phyloP scores from a whole-genome alignment of 495 filamentous ascomycete species.

The Daldinia concentrica region DNA sequence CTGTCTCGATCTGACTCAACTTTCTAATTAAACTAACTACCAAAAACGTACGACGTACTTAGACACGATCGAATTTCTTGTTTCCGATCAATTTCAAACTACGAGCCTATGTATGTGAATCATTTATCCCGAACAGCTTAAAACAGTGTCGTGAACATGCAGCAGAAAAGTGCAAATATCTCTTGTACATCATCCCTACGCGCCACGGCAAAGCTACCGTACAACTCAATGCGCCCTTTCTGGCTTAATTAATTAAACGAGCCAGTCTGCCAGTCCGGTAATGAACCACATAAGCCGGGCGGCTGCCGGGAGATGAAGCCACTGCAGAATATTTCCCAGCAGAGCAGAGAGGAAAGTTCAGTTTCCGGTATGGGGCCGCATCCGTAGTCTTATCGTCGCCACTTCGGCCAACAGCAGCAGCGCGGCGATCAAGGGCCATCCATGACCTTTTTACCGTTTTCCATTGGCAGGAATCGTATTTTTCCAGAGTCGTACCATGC shows the following conservation, averaged over 20 bases:
- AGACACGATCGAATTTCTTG: conserved; percentile 1
- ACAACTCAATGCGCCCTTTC: conserved; percentile 17
- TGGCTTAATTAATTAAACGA: conserved; percentile 33
- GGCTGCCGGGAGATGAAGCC: conserved; percentile 31
- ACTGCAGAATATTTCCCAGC: conserved; percentile 30
- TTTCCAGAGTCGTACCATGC: conserved; percentile 24
- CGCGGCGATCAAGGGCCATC: not conserved
- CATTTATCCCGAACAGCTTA: not conserved
- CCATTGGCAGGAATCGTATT: conserved; percentile 1
- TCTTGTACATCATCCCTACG: not conserved
- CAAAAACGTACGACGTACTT: conserved; percentile 10
- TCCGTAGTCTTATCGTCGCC: conserved; percentile 17
- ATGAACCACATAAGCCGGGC: conserved; percentile 25
- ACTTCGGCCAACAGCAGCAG: conserved; percentile 8
- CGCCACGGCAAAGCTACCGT: conserved; percentile 25
- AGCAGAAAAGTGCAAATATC: not conserved
- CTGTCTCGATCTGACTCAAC: conserved; percentile 27
- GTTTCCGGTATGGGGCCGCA: conserved; percentile 26
- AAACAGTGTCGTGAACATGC: not conserved
- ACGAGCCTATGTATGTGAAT: not conserved
- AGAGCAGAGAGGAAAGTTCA: conserved; percentile 1
- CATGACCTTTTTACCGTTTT: not conserved
- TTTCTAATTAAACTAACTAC: conserved; percentile 39
- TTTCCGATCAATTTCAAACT: conserved; percentile 9
- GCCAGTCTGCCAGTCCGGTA: conserved; percentile 17